Evolutionary conservation across 345 rosid genomes (phyloP).

Genomic region (Ricinus communis): DNA sequence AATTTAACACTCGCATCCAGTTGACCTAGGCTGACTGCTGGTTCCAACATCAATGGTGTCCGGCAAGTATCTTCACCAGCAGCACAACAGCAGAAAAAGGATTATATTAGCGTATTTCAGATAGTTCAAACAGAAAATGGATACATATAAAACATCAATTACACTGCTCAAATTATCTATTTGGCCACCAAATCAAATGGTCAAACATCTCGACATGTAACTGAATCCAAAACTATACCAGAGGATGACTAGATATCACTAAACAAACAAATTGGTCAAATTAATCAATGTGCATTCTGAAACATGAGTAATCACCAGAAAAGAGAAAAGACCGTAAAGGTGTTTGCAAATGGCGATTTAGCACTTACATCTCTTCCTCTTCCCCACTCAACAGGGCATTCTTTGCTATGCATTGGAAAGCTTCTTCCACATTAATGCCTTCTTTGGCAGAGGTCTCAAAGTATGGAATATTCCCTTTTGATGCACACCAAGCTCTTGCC

Average conservation of each 20-base stretch:
- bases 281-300: background rate
- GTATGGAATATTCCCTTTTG: conserved; percentile 94
- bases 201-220: background rate
- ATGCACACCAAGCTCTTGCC: conserved; percentile 97
- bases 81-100: background rate
- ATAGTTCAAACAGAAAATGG: background rate
- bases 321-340: background rate
- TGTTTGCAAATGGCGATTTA: background rate
- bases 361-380: conserved; percentile 92
- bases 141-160: background rate
- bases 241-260: background rate
- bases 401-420: conserved; percentile 93
- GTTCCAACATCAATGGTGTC: conserved; percentile 70
- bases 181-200: background rate
- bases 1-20: conserved; percentile 55
- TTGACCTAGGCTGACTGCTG: conserved; percentile 56
- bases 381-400: conserved; percentile 87
- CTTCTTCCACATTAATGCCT: conserved; percentile 95
- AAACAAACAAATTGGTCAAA: background rate
- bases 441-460: conserved; percentile 99
- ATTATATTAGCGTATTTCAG: conserved; percentile 12
- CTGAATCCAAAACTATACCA: background rate
- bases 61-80: conserved; percentile 56
- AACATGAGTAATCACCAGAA: background rate
- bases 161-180: background rate